Base-by-base conservation (phyloP, 2,329 filamentous ascomycete species). In the Cryphonectria japonica region DNA sequence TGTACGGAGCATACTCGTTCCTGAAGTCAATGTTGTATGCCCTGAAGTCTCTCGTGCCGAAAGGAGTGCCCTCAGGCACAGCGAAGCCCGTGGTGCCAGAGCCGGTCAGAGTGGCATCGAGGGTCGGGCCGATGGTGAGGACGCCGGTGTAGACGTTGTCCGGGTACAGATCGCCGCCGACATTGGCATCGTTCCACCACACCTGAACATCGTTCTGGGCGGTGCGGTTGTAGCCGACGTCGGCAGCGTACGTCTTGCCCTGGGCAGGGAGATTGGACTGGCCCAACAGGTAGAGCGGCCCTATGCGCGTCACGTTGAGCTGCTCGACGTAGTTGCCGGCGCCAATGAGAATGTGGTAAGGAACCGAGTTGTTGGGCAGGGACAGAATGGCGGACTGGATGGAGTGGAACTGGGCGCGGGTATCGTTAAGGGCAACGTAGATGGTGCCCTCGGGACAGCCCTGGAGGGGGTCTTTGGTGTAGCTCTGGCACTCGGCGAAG, bases 1-100 rank as follows among this genome's bases (percentile, higher is more conserved):
- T 74, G 34, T 78, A 77, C 0, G 86, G 85, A 0, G 82, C 80
- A 74, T 84, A 90, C 61, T 87, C 83, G 75, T 92, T 92, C 29
- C 85, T 82, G 73, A 92, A 89, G 76, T 92, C 86, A 54, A 92
- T 81, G 75, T 92, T 92, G 78, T 92, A 92, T 0, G 85, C 88
- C 11, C 89, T 83, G 78, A 92, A 92, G 76, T 92, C 85, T 0
- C 75, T 77, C 76, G 86, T 90, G 2, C 90, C 90, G 72, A 91
- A 91, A 0, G 89, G 89, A 0, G 90, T 92, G 63, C 82, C 85
- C 0, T 79, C 82, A 0, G 89, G 87, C 0, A 92, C 88, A 0
- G 87, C 79, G 75, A 85, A 89, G 0, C 90, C 90, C 0, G 87
- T 89, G 0, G 90, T 84, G 0, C 90, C 90, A 4, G 84, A 81